Evolutionary conservation across 495 filamentous ascomycete genomes (phyloP).

Genomic region (Penicillium lagena): DNA sequence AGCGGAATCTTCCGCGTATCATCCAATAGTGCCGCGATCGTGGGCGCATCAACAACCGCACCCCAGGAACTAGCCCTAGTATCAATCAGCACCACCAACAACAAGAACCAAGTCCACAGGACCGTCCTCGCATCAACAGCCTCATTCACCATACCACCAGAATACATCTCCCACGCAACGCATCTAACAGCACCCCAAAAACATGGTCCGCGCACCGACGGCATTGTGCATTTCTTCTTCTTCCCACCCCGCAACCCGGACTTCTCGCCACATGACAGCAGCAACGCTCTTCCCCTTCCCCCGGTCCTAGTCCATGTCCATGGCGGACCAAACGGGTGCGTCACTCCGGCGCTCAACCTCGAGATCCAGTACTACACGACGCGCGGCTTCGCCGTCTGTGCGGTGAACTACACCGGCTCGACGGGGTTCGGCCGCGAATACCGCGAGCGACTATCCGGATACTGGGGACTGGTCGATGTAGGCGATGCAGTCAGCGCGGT

Average conservation of each 20-base stretch:
- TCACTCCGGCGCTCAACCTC: conserved; percentile 24
- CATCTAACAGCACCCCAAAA: conserved; percentile 18
- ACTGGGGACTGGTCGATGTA: conserved; percentile 38
- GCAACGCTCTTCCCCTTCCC: conserved; percentile 24
- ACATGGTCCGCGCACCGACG: conserved; percentile 14
- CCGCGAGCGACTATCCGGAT: conserved; percentile 31
- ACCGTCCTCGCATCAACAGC: conserved; percentile 17
- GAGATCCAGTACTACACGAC: conserved; percentile 44
- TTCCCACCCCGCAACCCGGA: conserved; percentile 38
- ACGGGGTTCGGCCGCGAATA: conserved; percentile 43
- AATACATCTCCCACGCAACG: conserved; percentile 29
- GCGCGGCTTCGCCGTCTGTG: conserved; percentile 41
- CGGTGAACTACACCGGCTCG: conserved; percentile 44
- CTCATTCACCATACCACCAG: conserved; percentile 11
- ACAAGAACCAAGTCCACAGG: conserved; percentile 7
- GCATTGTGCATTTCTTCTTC: conserved; percentile 33
- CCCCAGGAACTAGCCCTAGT: conserved; percentile 17
- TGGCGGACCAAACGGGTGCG: conserved; percentile 40
- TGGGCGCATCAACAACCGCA: conserved; percentile 12
- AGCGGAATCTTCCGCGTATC: conserved; percentile 14
- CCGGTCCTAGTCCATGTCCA: conserved; percentile 35
- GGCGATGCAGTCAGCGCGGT: conserved; percentile 39
- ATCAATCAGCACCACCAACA: conserved; percentile 6
- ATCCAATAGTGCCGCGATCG: conserved; percentile 11
- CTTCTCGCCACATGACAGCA: conserved; percentile 17